Evolutionary conservation across 2,329 filamentous ascomycete genomes (phyloP).

Genomic region (Trichoderma breve): DNA sequence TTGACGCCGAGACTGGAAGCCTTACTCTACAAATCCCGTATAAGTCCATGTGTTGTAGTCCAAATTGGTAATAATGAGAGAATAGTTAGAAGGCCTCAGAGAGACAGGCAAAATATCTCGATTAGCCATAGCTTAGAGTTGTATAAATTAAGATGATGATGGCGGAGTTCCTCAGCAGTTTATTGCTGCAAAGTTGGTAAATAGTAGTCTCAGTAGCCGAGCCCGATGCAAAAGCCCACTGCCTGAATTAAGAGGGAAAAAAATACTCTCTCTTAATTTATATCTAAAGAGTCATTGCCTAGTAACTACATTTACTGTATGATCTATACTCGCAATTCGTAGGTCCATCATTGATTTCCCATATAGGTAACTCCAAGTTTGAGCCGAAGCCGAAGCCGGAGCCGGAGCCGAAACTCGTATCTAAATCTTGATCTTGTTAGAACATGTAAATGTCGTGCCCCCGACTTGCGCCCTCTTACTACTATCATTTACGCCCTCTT

Average conservation of each 20-base stretch:
- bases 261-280: not conserved
- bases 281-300: not conserved
- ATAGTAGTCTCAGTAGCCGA: not conserved
- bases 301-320: not conserved
- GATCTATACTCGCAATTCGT: not conserved
- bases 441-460: not conserved
- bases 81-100: not conserved
- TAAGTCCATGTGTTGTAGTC: not conserved
- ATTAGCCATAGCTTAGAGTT: not conserved
- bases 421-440: not conserved
- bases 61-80: not conserved
- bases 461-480: not conserved
- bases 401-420: not conserved
- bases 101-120: not conserved
- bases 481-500: not conserved
- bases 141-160: not conserved
- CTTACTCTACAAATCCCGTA: not conserved
- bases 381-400: not conserved
- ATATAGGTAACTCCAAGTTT: not conserved
- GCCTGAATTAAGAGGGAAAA: not conserved
- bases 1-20: not conserved
- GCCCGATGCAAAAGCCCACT: fast-evolving
- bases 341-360: not conserved
- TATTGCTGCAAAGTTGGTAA: not conserved
- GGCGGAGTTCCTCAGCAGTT: not conserved